These are phyloP conservation scores for Mycogone perniciosa DNA, from an alignment of 2,329 filamentous ascomycete species.

Conservation along the genomic window DNA sequence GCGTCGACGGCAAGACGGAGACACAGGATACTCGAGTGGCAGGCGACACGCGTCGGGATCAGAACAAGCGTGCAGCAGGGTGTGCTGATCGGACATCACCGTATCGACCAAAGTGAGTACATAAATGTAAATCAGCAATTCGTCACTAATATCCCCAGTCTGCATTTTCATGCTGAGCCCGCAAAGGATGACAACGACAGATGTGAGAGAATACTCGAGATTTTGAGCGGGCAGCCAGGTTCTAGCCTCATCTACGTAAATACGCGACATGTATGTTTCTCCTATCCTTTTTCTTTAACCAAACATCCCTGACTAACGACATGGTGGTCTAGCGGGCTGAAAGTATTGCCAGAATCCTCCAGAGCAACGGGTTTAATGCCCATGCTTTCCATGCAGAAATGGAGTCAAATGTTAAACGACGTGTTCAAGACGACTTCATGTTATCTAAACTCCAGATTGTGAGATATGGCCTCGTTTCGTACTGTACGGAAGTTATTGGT, in stretches of 20 bases:
- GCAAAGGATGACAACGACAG: constrained; percentile 16
- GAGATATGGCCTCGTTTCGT: constrained; percentile 16
- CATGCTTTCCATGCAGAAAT: constrained; percentile 47
- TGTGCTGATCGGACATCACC: constrained; percentile 22
- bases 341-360: constrained; percentile 33
- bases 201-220: not conserved
- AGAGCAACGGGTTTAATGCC: constrained; percentile 33
- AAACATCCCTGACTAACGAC: not conserved
- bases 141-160: constrained; percentile 21
- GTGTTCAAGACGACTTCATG: constrained; percentile 49
- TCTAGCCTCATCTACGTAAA: not conserved
- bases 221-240: not conserved
- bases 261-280: not conserved
- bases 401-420: constrained; percentile 36
- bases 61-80: no score
- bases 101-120: constrained; percentile 46
- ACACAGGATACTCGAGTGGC: no score
- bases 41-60: no score
- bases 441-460: constrained; percentile 32
- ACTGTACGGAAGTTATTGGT: not conserved
- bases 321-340: not conserved
- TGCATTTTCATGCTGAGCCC: constrained; percentile 46
- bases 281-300: not conserved
- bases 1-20: no score
- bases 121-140: not conserved